These are phyloP conservation scores for Hibiscus tridactylites DNA, from an alignment of 345 rosid species.

Conservation along the genomic window DNA sequence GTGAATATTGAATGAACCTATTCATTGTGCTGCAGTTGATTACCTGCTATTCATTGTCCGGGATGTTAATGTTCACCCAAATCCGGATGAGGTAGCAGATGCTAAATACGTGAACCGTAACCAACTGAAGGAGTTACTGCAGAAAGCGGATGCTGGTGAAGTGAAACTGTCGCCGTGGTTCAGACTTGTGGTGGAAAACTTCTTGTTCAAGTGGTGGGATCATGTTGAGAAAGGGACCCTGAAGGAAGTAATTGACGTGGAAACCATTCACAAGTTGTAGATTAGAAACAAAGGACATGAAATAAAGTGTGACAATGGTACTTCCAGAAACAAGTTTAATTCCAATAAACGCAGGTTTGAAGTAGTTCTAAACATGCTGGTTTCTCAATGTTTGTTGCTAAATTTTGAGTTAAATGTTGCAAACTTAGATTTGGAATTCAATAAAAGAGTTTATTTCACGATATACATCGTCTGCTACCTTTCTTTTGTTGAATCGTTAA, in stretches of 20 bases:
- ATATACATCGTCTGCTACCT: no score
- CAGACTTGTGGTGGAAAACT: slow-evolving; percentile 81
- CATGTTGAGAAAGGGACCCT: slow-evolving; percentile 71
- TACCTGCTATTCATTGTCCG: slow-evolving; percentile 78
- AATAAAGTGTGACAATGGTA: neutral
- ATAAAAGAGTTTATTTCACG: no score
- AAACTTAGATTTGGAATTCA: no score
- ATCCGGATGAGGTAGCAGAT: slow-evolving; percentile 88
- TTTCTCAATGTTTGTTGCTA: no score
- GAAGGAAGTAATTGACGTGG: slow-evolving; percentile 58
- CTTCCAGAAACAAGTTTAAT: neutral
- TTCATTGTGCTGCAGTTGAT: slow-evolving; percentile 55
- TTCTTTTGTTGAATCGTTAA: no score
- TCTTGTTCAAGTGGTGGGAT: slow-evolving; percentile 96
- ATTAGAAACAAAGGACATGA: neutral
- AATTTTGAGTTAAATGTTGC: no score
- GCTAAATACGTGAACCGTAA: slow-evolving; percentile 66
- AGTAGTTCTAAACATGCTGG: neutral
- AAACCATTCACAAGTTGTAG: slow-evolving; percentile 64
- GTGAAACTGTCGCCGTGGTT: slow-evolving; percentile 95
- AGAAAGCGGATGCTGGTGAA: slow-evolving; percentile 83
- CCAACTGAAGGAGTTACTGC: slow-evolving; percentile 66
- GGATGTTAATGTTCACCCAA: slow-evolving; percentile 61
- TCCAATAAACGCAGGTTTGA: neutral
- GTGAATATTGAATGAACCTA: neutral